Evolutionary conservation across 345 rosid genomes (phyloP).

Genomic region (Hypericum androsaemum): DNA sequence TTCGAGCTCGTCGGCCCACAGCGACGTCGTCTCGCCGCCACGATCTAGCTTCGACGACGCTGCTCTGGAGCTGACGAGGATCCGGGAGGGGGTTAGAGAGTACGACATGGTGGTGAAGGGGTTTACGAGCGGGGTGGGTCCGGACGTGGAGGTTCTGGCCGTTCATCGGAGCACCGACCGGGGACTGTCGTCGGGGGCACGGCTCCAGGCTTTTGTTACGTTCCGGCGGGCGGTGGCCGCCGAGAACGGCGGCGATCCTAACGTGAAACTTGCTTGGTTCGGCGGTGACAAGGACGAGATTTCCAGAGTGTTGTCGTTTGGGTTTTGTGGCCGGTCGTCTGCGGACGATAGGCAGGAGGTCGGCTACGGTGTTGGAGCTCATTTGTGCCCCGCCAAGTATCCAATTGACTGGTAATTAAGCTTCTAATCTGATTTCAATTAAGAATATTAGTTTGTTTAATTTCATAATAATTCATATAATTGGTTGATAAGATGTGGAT

Average conservation of each 20-base stretch:
- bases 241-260: constrained; percentile 41
- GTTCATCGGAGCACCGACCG: constrained; percentile 35
- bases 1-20: no score
- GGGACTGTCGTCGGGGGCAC: constrained; percentile 35
- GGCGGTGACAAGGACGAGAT: constrained; percentile 36
- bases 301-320: constrained; percentile 38
- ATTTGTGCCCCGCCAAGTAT: constrained; percentile 46
- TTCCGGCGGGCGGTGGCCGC: constrained; percentile 37
- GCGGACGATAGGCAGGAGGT: constrained; percentile 27
- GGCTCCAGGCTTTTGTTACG: constrained; percentile 43
- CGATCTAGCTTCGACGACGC: no score
- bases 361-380: constrained; percentile 33
- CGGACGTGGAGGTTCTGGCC: constrained; percentile 18
- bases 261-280: constrained; percentile 63
- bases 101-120: no score
- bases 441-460: no score
- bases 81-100: no score
- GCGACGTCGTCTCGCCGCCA: no score
- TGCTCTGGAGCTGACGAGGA: no score
- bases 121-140: no score
- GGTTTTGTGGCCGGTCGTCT: constrained; percentile 33
- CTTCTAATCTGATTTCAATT: no score
- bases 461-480: no score
- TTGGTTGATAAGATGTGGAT: no score
- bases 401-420: no score